Percentiles rank a stretch among this genome's conserved stretches.
These are phyloP conservation scores for Handroanthus guayacan DNA, from an alignment of 257 asterid genomes.

Conservation along the genomic window DNA sequence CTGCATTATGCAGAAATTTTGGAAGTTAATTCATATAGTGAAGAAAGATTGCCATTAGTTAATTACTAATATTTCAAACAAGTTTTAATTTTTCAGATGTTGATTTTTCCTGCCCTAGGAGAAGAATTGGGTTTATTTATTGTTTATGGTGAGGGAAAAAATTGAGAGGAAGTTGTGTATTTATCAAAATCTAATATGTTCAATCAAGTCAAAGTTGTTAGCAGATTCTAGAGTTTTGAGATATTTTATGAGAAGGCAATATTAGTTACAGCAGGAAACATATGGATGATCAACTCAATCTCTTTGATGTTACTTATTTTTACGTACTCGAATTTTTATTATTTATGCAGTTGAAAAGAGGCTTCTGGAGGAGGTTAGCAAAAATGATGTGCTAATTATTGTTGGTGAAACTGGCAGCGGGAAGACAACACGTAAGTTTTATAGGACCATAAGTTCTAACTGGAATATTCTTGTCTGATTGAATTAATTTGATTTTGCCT, in stretches of 20 bases:
- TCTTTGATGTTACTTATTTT: background rate
- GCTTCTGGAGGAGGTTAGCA: slow-evolving; percentile 84
- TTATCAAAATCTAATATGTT: background rate
- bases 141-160: background rate
- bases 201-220: background rate
- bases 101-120: background rate
- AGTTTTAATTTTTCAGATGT: background rate
- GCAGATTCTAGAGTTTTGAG: background rate
- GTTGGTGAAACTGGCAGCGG: slow-evolving; percentile 99
- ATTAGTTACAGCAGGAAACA: background rate
- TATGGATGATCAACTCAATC: background rate
- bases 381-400: slow-evolving; percentile 78
- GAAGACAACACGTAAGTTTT: slow-evolving; percentile 93
- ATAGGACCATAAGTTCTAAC: background rate
- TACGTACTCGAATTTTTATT: slow-evolving; percentile 21
- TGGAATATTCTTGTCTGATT: background rate
- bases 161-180: background rate
- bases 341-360: slow-evolving; percentile 66
- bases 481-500: slow-evolving; percentile 11
- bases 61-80: slow-evolving; percentile 5
- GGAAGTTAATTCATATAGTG: background rate
- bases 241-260: background rate
- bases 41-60: background rate
- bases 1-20: background rate
- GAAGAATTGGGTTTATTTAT: background rate